These are phyloP conservation scores for Helotiales sp. DNA, from an alignment of 2,329 filamentous ascomycete genomes.

Conservation along the genomic window DNA sequence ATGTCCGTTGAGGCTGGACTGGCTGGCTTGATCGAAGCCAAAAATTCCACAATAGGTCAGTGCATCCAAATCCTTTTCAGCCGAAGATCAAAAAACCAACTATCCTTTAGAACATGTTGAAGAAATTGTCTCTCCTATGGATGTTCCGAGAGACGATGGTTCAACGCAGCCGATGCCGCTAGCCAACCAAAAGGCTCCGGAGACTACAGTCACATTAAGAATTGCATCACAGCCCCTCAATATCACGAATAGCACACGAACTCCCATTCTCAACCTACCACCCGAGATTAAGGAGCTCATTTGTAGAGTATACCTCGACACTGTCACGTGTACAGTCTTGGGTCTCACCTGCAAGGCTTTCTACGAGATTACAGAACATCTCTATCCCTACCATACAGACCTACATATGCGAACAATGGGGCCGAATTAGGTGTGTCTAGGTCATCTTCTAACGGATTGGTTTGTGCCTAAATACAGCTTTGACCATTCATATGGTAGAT, in stretches of 20 bases:
- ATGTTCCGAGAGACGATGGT: background rate
- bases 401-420: conserved; percentile 8
- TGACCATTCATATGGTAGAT: conserved; percentile 14
- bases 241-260: background rate
- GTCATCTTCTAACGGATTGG: conserved; percentile 12
- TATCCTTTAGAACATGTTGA: background rate
- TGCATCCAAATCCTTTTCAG: background rate
- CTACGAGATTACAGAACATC: conserved; percentile 11
- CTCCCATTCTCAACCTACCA: conserved; percentile 11
- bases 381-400: conserved; percentile 7
- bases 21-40: background rate
- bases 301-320: conserved; percentile 9
- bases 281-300: conserved; percentile 4
- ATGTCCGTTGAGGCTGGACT: background rate
- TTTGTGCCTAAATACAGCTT: conserved; percentile 15
- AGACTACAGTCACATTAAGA: background rate
- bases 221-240: background rate
- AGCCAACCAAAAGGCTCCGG: background rate
- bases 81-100: background rate
- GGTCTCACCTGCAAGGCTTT: conserved; percentile 10
- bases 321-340: conserved; percentile 2
- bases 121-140: background rate
- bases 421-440: conserved; percentile 2
- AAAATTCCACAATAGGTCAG: background rate
- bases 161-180: background rate